Evolutionary conservation across 1,284 basidiomycete species (phyloP), one percentile per base, ranked within the genome.

Genomic region (Fomitopsis pinicola): DNA sequence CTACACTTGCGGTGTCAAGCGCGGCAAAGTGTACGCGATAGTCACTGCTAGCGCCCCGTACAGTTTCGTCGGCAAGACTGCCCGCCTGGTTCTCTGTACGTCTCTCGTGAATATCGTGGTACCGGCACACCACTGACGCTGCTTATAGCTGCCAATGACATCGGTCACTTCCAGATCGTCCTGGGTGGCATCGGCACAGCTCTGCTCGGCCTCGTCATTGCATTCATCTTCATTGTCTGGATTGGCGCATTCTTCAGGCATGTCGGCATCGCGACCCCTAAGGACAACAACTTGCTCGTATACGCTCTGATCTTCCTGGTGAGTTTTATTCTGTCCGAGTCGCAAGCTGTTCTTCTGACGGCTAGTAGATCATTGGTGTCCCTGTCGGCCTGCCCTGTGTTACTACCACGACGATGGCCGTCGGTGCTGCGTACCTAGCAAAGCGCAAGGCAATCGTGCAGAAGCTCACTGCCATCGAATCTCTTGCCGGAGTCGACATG

Each of bases 391-490:
- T 61, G 7, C 60, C 60, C 30, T 61, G 60, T 40, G 60, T 61
- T 4, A 61, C 60, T 12, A 61, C 60, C 2, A 61, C 60, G 14
- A 61, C 60, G 15, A 61, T 61, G 60, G 60, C 60, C 30, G 60
- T 61, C 42, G 60, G 60, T 46, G 60, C 60, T n/a, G 60, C 60
- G 3, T 61, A 61, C 33, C 57, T 84, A 42, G 82, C 82, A 35
- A 75, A 77, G 62, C 74, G 77, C 46, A 77, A 84, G 68, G 82
- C 81, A 17, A 84, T 84, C 70, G 82, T 84, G 19, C 82, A 84
- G 70, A 83, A 83, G 72, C 75, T 84, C 53, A 83, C 82, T 17
- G 82, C 82, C 55, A 84, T 84, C 71, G 82, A 84, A 69, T 80
- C 79, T 40, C 75, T 84, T 35, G 82, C 82, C 35, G 82, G 52